Base-by-base conservation (phyloP, 2,329 filamentous ascomycete species). In the Colletotrichum godetiae region DNA sequence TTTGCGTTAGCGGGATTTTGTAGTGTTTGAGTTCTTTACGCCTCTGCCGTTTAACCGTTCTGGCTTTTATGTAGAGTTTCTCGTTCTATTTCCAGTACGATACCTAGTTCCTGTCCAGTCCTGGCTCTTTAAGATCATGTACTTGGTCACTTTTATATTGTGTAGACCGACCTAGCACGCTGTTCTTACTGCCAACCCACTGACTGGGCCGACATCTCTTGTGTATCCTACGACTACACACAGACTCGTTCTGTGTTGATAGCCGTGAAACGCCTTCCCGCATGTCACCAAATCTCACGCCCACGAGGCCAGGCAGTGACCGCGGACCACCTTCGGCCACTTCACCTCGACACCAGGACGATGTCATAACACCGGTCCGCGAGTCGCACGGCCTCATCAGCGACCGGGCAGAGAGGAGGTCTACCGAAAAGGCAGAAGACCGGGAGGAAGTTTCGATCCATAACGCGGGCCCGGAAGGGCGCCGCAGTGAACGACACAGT, bases 281-380 rank as follows among this genome's bases (percentile, higher is more conserved):
- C 55, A 72, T 72, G 68, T 31, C 35, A 3, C 31, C 57, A 62
- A 35, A 29, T 19, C 12, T 22, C 4, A 7, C 29, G 11, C 15
- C 63, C 11, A 37, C 31, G 33, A 35, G 55, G 49, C 35, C 60
- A 27, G 29, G 37, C 10, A 5, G 42, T 24, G 33, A 52, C 35
- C 46, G 55, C 29, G 35, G 31, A 24, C 35, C 11, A 19, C 31
- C 22, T 5, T 12, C 12, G 12, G 55, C n/a, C n/a, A n/a, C 37
- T 12, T 24, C n/a, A 15, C 46, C 22, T 5, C 13, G 37, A 2
- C 27, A 2, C 33, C 53, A 56, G n/a, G 53, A 59, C 27, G 72
- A 74, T 56, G 58, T 22, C 10, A 67, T 68, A 27, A 46, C 42
- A 13, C 68, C 63, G 11, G 33, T 56, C 24, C 62, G 13, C 22